Conservation (phyloP, 1,284 basidiomycete genomes). For the Ganoderma meredithae region DNA sequence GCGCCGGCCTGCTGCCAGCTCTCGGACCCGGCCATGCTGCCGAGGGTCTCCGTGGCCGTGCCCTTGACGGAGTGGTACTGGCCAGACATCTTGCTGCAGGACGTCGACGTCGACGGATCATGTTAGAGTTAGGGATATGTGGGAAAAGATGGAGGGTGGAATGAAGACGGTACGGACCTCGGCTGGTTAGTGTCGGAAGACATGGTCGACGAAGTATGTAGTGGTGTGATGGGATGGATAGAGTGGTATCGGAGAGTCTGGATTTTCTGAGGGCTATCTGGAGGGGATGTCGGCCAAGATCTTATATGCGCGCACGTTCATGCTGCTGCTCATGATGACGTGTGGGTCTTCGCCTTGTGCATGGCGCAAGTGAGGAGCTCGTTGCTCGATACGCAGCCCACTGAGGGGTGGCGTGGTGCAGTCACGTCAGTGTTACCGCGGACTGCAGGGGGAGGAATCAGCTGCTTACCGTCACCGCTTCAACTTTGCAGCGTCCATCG, state of each 20-base stretch:
- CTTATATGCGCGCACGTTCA: not conserved
- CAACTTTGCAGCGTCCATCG: not conserved
- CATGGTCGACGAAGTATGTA: constrained; percentile 16
- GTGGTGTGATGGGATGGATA: not conserved
- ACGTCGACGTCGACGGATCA: not conserved
- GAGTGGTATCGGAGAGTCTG: not conserved
- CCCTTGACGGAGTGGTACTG: constrained; percentile 72
- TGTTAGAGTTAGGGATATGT: not conserved
- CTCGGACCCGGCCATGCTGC: constrained; percentile 55
- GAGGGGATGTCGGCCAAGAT: not conserved
- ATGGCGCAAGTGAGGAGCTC: constrained; percentile 1
- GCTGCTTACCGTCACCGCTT: not conserved
- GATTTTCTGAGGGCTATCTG: not conserved
- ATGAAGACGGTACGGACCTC: constrained; percentile 21
- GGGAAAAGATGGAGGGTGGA: not conserved
- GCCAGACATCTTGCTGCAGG: constrained; percentile 65
- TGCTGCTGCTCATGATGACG: not conserved
- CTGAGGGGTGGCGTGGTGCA: not conserved
- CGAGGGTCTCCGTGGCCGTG: constrained; percentile 63
- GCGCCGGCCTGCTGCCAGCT: constrained; percentile 64
- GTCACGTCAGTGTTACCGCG: not conserved
- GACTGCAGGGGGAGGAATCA: not conserved
- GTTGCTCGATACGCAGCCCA: not conserved
- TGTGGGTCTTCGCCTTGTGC: not conserved
- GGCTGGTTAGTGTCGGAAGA: constrained; percentile 32